Percentiles rank a stretch among this genome's conserved stretches.
These are phyloP conservation scores for Lavandula angustifolia DNA, from an alignment of 257 asterid species.

Conservation along the genomic window DNA sequence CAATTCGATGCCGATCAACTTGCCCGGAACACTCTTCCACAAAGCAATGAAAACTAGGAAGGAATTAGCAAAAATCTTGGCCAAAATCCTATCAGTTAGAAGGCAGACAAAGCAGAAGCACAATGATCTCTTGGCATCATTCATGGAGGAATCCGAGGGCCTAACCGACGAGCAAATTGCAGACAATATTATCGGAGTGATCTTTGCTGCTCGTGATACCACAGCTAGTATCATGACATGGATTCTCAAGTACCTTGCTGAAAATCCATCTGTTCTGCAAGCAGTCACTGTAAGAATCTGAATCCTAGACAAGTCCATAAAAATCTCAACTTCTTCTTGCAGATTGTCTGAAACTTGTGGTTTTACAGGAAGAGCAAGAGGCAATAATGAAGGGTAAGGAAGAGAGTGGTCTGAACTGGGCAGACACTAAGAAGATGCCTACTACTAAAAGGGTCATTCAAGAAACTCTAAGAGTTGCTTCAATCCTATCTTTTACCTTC, in stretches of 20 bases:
- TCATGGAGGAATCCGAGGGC: slow-evolving; percentile 67
- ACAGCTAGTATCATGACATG: slow-evolving; percentile 79
- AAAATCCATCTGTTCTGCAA: slow-evolving; percentile 64
- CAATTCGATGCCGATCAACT: slow-evolving; percentile 69
- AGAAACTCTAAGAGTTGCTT: slow-evolving; percentile 79
- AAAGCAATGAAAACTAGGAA: slow-evolving; percentile 74
- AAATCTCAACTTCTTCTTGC: neutral
- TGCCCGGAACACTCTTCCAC: slow-evolving; percentile 74
- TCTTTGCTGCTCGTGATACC: slow-evolving; percentile 80
- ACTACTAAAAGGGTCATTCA: slow-evolving; percentile 66
- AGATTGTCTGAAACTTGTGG: neutral
- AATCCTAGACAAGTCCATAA: neutral
- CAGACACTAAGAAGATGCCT: slow-evolving; percentile 71
- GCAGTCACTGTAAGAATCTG: slow-evolving; percentile 64
- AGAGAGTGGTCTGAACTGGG: slow-evolving; percentile 48
- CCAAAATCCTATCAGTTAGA: slow-evolving; percentile 49
- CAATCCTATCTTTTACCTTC: slow-evolving; percentile 69
- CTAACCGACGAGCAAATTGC: slow-evolving; percentile 70
- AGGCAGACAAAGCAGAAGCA: slow-evolving; percentile 42
- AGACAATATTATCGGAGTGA: slow-evolving; percentile 70
- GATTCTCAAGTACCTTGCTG: slow-evolving; percentile 75
- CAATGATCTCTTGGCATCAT: slow-evolving; percentile 63
- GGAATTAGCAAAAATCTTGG: slow-evolving; percentile 57
- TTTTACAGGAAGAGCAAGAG: slow-evolving; percentile 70
- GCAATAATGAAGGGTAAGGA: slow-evolving; percentile 50